Evolutionary conservation across 2,329 filamentous ascomycete genomes (phyloP).

Genomic region (Incumbomyces lentus): DNA sequence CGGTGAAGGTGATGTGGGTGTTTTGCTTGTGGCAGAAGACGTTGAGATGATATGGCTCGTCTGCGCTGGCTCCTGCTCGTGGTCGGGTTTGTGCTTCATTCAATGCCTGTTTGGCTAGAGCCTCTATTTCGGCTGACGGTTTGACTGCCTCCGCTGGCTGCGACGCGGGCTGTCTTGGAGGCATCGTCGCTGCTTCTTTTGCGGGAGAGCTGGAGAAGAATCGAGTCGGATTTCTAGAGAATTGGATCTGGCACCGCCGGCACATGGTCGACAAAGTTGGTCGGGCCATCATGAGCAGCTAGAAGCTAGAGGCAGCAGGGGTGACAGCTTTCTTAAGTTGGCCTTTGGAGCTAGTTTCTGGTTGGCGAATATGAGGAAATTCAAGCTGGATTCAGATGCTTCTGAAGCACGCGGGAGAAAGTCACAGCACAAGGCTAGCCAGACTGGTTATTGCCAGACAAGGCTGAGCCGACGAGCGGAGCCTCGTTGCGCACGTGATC

Average conservation of each 20-base stretch:
- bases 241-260: constrained; percentile 12
- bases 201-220: neutral
- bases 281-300: constrained; percentile 11
- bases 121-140: neutral
- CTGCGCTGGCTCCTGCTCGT: constrained; percentile 6
- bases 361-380: no score
- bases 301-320: no score
- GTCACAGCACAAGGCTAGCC: no score
- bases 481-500: no score
- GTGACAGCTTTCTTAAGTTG: no score
- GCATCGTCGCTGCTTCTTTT: neutral
- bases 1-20: constrained; percentile 81
- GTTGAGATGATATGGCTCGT: constrained; percentile 73
- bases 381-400: no score
- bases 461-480: no score
- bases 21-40: constrained; percentile 87
- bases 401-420: no score
- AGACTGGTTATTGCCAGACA: no score
- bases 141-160: neutral
- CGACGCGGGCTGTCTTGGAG: neutral
- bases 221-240: constrained; percentile 5
- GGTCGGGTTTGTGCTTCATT: constrained; percentile 11
- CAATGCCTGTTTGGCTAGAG: constrained; percentile 9
- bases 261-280: constrained; percentile 15
- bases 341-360: no score